Evolutionary conservation across 1,284 basidiomycete species (phyloP).

Genomic region (Moniliophthora roreri): DNA sequence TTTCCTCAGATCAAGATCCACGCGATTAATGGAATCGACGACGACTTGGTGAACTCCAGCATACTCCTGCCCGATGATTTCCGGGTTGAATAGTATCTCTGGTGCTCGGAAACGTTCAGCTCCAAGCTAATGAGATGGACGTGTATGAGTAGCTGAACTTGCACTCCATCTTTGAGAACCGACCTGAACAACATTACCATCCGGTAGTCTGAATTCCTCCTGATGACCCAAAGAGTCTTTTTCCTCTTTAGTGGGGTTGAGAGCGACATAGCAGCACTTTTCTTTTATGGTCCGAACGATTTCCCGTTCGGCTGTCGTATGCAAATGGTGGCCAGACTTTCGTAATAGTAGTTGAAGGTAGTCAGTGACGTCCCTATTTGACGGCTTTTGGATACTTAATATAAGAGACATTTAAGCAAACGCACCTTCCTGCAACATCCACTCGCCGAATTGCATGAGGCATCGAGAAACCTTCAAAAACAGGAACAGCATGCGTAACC

Average conservation of each 20-base stretch:
- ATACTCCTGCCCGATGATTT: constrained; percentile 95
- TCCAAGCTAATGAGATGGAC: constrained; percentile 73
- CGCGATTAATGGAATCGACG: constrained; percentile 84
- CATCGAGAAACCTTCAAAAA: constrained; percentile 99
- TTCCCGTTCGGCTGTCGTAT: constrained; percentile 97
- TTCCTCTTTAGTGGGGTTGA: constrained; percentile 93
- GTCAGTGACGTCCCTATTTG: constrained; percentile 88
- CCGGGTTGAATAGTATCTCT: constrained; percentile 98
- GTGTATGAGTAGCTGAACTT: constrained; percentile 6
- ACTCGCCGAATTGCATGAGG: constrained; percentile 96
- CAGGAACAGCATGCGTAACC: constrained; percentile 98
- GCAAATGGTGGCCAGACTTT: constrained; percentile 92
- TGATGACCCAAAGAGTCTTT: constrained; percentile 78
- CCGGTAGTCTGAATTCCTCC: constrained; percentile 94
- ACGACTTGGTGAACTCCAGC: constrained; percentile 96
- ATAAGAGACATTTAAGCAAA: constrained; percentile 13
- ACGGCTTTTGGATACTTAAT: constrained; percentile 16
- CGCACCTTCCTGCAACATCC: constrained; percentile 91
- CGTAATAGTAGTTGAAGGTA: constrained; percentile 92
- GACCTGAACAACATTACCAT: constrained; percentile 92
- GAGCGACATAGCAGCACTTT: constrained; percentile 94
- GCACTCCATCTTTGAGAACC: constrained; percentile 21
- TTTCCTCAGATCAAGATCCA: constrained; percentile 91
- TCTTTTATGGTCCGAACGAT: constrained; percentile 98
- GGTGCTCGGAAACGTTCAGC: constrained; percentile 96